Percentiles rank a stretch among this genome's conserved stretches.
phyloP scores from a whole-genome alignment of 805 yeast species.

The Lachancea lanzarotensis region DNA sequence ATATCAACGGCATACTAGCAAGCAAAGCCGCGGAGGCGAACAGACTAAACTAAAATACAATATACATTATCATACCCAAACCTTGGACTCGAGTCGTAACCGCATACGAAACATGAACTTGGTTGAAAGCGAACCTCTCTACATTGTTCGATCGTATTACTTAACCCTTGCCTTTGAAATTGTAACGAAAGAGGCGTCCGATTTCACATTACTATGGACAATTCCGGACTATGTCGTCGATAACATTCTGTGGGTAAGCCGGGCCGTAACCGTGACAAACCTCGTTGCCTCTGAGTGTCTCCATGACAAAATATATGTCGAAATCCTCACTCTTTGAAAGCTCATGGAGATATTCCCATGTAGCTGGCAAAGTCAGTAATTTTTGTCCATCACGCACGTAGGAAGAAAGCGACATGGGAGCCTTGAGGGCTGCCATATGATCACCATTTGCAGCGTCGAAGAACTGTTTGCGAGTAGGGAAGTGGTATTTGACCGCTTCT shows the following conservation, averaged over 20 bases:
- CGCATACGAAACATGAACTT: constrained; percentile 1
- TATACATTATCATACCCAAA: not conserved
- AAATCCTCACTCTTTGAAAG: constrained; percentile 43
- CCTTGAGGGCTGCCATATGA: constrained; percentile 3
- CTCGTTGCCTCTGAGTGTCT: constrained; percentile 56
- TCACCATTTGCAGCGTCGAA: constrained; percentile 19
- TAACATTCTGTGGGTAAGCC: constrained; percentile 24
- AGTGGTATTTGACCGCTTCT: constrained; percentile 17
- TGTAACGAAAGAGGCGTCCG: not conserved
- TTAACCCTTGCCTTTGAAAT: not conserved
- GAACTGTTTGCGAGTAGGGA: constrained; percentile 28
- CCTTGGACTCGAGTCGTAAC: not conserved
- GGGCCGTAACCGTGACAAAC: constrained; percentile 71
- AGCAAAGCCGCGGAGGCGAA: not conserved
- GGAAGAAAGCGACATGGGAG: constrained; percentile 6
- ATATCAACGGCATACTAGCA: too few species aligned
- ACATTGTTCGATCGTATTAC: not conserved
- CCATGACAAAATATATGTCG: constrained; percentile 55
- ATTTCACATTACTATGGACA: not conserved
- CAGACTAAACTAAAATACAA: not conserved
- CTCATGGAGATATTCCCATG: constrained; percentile 71
- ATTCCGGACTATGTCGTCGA: constrained; percentile 12
- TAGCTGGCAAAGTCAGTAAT: constrained; percentile 65
- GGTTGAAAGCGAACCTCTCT: not conserved
- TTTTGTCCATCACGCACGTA: constrained; percentile 35